Percentiles rank a stretch among this genome's conserved stretches.
Conservation (phyloP, 345 rosid species). For the Eucalyptus pauciflora region DNA sequence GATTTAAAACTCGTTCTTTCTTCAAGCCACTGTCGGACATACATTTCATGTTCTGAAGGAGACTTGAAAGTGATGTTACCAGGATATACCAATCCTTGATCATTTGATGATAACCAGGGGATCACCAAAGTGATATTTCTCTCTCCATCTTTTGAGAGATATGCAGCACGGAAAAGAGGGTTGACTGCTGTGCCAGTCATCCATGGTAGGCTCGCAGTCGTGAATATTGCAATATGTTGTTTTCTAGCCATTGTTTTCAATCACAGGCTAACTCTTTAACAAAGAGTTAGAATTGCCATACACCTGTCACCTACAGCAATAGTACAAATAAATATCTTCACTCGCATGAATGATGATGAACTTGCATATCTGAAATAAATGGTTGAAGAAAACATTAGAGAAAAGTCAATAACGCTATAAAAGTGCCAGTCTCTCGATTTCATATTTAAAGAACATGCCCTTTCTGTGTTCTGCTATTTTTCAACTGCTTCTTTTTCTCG, state of each 20-base stretch:
- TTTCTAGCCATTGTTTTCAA: constrained; percentile 36
- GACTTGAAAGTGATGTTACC: constrained; percentile 36
- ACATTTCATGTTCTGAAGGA: constrained; percentile 62
- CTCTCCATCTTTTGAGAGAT: constrained; percentile 63
- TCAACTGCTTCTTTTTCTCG: background rate
- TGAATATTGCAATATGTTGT: constrained; percentile 69
- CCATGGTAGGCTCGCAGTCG: constrained; percentile 97
- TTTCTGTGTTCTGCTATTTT: background rate
- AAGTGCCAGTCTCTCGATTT: background rate
- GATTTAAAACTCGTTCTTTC: constrained; percentile 50
- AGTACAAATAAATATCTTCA: background rate
- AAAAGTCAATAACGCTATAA: background rate
- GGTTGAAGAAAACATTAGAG: background rate
- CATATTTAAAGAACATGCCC: background rate
- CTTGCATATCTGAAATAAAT: background rate
- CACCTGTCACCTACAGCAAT: background rate
- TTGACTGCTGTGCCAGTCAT: constrained; percentile 96
- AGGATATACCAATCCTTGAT: constrained; percentile 77
- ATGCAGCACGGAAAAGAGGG: constrained; percentile 94
- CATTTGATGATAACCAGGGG: constrained; percentile 76
- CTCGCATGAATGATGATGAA: background rate
- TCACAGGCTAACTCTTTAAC: background rate
- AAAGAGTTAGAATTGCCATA: background rate
- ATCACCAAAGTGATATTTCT: constrained; percentile 72
- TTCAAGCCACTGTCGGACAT: constrained; percentile 70